Evolutionary conservation across 2,329 filamentous ascomycete species (phyloP), one percentile per base, ranked within the genome.

Genomic region (Grosmannia serpens): DNA sequence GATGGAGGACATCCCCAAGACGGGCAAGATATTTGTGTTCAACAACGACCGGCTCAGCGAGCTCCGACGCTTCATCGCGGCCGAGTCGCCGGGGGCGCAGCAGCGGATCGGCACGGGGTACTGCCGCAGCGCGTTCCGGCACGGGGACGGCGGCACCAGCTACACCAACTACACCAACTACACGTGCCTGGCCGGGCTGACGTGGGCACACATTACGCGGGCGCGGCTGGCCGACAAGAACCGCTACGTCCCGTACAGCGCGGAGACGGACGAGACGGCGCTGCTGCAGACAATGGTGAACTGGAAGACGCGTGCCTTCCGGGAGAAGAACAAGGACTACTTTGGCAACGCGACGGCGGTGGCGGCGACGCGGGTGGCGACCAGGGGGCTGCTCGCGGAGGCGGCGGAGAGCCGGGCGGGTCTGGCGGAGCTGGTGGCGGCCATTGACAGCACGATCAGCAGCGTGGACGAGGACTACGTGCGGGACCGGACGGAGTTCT

Each of bases 291-390:
- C 74, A 47, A 74, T 73, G 56, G 73, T 74, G 6, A 74, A 74
- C 62, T 76, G 73, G 73, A 67, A 69, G 49, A 63, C 64, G 51
- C 68, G 73, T 4, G 71, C 71, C 0, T 73, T 73, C 57, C 57
- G 9, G 17, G 59, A 66, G 11, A 60, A 61, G 11, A 64, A 68
- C 20, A 65, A 67, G 9, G 66, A 69, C 50, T 75, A 76, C 62
- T 73, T 71, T 59, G 74, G 74, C 55, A 76, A 75, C 57, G 71
- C 73, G 1, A 73, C 73, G 1, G 65, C 72, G n/a, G 71, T 74
- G 7, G 70, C 70, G 1, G 67, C 70, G 17, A 73, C 70, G 6
- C 67, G 60, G 9, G 60, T 68, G 6, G 44, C 65, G 6, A 64
- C 65, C 6, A 35, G 58, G 5, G 62, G 62, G 10, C 63, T 70